These are phyloP conservation scores for Parastagonospora avenae DNA, from an alignment of 2,329 filamentous ascomycete genomes.

Conservation along the genomic window DNA sequence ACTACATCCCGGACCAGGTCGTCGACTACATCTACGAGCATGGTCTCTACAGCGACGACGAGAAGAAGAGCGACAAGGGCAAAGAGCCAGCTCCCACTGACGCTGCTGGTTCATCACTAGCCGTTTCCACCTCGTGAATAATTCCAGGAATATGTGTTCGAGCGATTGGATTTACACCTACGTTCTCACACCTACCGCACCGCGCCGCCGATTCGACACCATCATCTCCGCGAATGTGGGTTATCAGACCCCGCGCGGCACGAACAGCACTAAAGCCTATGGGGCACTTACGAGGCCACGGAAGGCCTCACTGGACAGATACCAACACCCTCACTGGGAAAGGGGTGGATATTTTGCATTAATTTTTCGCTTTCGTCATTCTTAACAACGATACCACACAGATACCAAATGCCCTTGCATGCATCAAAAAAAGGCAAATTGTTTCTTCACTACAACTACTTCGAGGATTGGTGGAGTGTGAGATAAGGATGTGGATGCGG, in stretches of 20 bases:
- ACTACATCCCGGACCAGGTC: slow-evolving; percentile 48
- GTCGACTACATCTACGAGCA: slow-evolving; percentile 50
- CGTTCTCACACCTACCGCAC: too few relatives aligned
- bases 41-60: slow-evolving; percentile 46
- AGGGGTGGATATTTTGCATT: slow-evolving; percentile 2
- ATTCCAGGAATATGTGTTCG: neutral
- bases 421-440: neutral
- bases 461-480: neutral
- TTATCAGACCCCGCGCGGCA: too few relatives aligned
- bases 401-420: slow-evolving; percentile 20
- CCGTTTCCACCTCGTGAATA: slow-evolving; percentile 20
- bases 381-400: slow-evolving; percentile 38
- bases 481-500: neutral
- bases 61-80: slow-evolving; percentile 44
- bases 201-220: too few relatives aligned
- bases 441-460: neutral
- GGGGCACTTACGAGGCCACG: too few relatives aligned
- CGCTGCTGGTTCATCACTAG: slow-evolving; percentile 28
- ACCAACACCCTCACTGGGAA: neutral
- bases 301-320: too few relatives aligned
- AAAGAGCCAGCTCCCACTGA: slow-evolving; percentile 34
- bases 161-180: neutral
- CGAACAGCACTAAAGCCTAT: too few relatives aligned
- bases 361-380: slow-evolving; percentile 7
- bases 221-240: too few relatives aligned